Percentiles rank a stretch among this genome's conserved stretches.
Conservation (phyloP, 2,329 filamentous ascomycete genomes). For the Aspergillus nomiae region DNA sequence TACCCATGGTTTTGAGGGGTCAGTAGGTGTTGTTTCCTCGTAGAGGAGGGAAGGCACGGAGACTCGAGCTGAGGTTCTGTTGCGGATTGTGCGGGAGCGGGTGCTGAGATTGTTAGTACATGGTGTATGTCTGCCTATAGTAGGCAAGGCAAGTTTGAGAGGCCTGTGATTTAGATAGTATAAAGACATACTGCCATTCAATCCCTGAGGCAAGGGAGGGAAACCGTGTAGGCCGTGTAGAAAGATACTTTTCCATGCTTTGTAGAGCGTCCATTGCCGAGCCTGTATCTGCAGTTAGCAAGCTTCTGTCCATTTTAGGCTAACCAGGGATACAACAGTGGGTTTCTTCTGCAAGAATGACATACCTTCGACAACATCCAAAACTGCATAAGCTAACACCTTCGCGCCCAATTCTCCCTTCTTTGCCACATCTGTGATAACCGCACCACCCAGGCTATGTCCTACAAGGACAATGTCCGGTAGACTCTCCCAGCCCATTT, state of each 20-base stretch:
- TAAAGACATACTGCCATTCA: constrained; percentile 73
- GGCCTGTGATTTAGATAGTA: not conserved
- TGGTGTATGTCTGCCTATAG: not conserved
- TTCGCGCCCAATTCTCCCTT: constrained; percentile 65
- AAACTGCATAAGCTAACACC: constrained; percentile 81
- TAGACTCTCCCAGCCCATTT: constrained; percentile 72
- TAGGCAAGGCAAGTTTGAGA: not conserved
- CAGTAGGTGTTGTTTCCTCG: constrained; percentile 40
- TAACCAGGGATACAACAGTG: not conserved
- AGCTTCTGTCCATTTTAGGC: not conserved
- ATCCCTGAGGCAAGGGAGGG: constrained; percentile 76
- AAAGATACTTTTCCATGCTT: constrained; percentile 91
- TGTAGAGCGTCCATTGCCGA: constrained; percentile 92
- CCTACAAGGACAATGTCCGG: constrained; percentile 82
- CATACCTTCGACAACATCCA: constrained; percentile 85
- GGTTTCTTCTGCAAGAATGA: not conserved
- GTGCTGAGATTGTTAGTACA: constrained; percentile 47
- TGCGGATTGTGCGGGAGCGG: constrained; percentile 82
- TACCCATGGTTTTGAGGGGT: constrained; percentile 61
- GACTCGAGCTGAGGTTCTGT: constrained; percentile 77
- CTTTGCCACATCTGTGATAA: constrained; percentile 80
- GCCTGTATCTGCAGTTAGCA: constrained; percentile 44
- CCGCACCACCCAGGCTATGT: constrained; percentile 89
- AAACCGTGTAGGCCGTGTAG: constrained; percentile 77
- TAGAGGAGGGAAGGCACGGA: constrained; percentile 81